phyloP scores from a whole-genome alignment of 2,329 filamentous ascomycete species.

The Alternaria atra region DNA sequence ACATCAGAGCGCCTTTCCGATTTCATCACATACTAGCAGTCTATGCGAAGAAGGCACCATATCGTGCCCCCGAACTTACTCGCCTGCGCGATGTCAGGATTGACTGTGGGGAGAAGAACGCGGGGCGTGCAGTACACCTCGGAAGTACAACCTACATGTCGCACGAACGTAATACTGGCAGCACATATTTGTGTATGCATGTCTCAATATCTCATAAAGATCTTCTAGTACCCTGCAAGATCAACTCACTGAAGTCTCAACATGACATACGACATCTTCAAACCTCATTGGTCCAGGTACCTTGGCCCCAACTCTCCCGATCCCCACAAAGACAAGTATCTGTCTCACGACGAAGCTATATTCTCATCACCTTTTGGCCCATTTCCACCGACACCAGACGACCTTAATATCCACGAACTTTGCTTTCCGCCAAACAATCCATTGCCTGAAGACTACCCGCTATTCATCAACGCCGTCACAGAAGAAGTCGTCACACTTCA shows the following conservation, averaged over 20 bases:
- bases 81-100: neutral
- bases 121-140: slow-evolving; percentile 7
- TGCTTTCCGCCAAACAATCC: slow-evolving; percentile 40
- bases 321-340: slow-evolving; percentile 31
- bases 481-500: slow-evolving; percentile 38
- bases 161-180: neutral
- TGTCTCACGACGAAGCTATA: slow-evolving; percentile 23
- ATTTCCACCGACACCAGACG: slow-evolving; percentile 33
- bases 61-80: neutral
- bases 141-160: neutral
- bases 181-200: neutral
- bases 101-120: slow-evolving; percentile 6
- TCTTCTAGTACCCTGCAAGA: neutral
- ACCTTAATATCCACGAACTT: slow-evolving; percentile 44
- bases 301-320: slow-evolving; percentile 35
- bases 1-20: neutral
- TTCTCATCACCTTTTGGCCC: slow-evolving; percentile 42
- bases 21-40: neutral
- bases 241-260: neutral
- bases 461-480: slow-evolving; percentile 41
- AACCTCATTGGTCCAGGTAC: slow-evolving; percentile 38
- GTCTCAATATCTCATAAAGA: neutral
- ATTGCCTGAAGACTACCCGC: slow-evolving; percentile 40
- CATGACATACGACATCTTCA: slow-evolving; percentile 38
- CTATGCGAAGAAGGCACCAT: neutral